Base-by-base conservation (phyloP, 1,284 basidiomycete genomes). In the Singerocomus inundabilis region DNA sequence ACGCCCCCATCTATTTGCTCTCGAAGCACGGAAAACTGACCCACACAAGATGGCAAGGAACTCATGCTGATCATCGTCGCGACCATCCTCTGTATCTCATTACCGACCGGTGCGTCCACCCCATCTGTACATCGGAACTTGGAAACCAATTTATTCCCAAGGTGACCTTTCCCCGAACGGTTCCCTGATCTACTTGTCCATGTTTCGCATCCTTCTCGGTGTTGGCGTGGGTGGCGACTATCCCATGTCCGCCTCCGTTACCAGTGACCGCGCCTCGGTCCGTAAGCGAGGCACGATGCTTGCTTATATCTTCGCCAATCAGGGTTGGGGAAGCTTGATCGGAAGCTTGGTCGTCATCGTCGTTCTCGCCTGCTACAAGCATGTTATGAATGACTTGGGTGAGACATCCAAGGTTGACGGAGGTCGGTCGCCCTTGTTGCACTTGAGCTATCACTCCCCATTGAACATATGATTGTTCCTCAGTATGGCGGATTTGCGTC, bases 191-290 rank as follows among this genome's bases (percentile, higher is more conserved):
- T 88, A 84, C 63, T 71, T 88, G 10, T 75, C 73, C 24, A 64
- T 81, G 10, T 90, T 80, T 67, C 82, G 88, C 28, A 85, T 88
- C 48, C 62, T 91, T 16, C 80, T 89, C 40, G 87, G 86, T 0
- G 70, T 89, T 16, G 87, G 86, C 30, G 85, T 92, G 6, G 90
- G 90, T 25, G 90, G 88, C 25, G 90, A 93, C 68, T 91, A 91
- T 64, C 89, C 89, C 12, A 85, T 91, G 84, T 82, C 78, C 7
- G 84, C 85, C 3, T 79, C 79, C n/a, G 71, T 87, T 49, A 79
- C 82, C 4, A 78, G 76, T n/a, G 89, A 91, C 60, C 79, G 86
- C 18, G 74, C 88, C 2, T 80, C 80, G 54, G 66, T 89, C 21
- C 75, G 80, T 37, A 86, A 87, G 48, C 79, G 89, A 25, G 88